Conservation (phyloP, 2,329 filamentous ascomycete species). For the Ceratocystis smalleyi region DNA sequence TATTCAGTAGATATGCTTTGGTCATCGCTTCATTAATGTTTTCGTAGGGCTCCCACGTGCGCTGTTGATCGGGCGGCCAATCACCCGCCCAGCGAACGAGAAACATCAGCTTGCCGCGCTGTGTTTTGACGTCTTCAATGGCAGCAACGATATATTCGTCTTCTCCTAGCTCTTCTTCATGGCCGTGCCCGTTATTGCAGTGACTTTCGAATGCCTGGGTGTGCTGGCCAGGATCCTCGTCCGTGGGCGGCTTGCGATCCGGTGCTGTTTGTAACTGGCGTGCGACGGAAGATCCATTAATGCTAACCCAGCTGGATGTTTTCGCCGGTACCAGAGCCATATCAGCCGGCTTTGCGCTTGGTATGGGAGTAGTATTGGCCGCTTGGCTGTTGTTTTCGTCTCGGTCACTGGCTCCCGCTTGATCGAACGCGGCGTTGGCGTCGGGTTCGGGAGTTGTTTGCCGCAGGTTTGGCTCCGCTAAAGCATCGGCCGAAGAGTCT, state of each 20-base stretch:
- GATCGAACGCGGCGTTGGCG: neutral
- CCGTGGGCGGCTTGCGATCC: neutral
- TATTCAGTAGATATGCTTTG: neutral
- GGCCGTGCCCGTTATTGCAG: neutral
- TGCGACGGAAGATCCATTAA: neutral
- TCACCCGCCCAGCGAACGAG: slow-evolving; percentile 41
- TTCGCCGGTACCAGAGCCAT: neutral
- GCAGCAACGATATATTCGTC: slow-evolving; percentile 27
- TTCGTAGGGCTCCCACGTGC: slow-evolving; percentile 41
- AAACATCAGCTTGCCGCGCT: slow-evolving; percentile 31
- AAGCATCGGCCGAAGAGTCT: neutral
- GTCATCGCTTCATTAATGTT: slow-evolving; percentile 26
- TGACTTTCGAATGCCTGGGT: neutral
- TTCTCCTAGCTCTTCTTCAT: slow-evolving; percentile 10
- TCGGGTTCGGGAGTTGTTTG: neutral
- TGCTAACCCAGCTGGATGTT: neutral
- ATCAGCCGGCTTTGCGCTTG: neutral
- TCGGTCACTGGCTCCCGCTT: neutral
- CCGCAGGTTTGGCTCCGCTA: neutral
- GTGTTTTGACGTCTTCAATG: slow-evolving; percentile 29
- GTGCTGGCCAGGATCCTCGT: too few relatives aligned
- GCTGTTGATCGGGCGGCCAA: slow-evolving; percentile 41
- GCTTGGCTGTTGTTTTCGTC: neutral
- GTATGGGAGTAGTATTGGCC: neutral
- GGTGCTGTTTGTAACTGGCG: neutral